Evolutionary conservation across 1,284 basidiomycete genomes (phyloP).

Genomic region (Leccinum pachyderme): DNA sequence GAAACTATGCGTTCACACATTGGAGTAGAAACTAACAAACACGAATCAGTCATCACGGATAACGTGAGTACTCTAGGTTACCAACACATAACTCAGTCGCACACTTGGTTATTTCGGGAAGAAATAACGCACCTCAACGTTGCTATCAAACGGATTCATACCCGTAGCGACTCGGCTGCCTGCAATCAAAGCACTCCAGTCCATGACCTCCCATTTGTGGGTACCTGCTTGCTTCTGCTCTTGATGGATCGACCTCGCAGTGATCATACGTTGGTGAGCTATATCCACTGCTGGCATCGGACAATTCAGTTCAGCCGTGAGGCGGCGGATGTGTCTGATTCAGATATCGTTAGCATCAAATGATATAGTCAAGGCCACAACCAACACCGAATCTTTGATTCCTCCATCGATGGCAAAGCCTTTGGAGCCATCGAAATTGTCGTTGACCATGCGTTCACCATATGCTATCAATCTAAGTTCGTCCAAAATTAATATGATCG

Average conservation of each 20-base stretch:
- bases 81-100: background rate
- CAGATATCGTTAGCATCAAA: slow-evolving; percentile 6
- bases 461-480: slow-evolving; percentile 53
- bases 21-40: background rate
- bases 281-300: slow-evolving; percentile 82
- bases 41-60: slow-evolving; percentile 21
- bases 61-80: slow-evolving; percentile 16
- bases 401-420: slow-evolving; percentile 91
- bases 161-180: slow-evolving; percentile 69
- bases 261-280: slow-evolving; percentile 76
- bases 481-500: slow-evolving; percentile 5
- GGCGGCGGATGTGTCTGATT: slow-evolving; percentile 57
- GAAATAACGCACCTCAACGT: slow-evolving; percentile 26
- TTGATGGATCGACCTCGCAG: slow-evolving; percentile 68
- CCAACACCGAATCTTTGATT: slow-evolving; percentile 71
- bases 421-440: slow-evolving; percentile 72
- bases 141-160: slow-evolving; percentile 57
- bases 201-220: slow-evolving; percentile 51
- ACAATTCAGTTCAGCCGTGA: slow-evolving; percentile 64
- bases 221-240: slow-evolving; percentile 46
- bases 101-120: background rate
- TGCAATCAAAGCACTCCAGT: slow-evolving; percentile 73
- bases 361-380: background rate
- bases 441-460: slow-evolving; percentile 64
- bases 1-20: background rate